phyloP scores from a whole-genome alignment of 2,329 filamentous ascomycete species.

The Pestalotiopsis sp. region DNA sequence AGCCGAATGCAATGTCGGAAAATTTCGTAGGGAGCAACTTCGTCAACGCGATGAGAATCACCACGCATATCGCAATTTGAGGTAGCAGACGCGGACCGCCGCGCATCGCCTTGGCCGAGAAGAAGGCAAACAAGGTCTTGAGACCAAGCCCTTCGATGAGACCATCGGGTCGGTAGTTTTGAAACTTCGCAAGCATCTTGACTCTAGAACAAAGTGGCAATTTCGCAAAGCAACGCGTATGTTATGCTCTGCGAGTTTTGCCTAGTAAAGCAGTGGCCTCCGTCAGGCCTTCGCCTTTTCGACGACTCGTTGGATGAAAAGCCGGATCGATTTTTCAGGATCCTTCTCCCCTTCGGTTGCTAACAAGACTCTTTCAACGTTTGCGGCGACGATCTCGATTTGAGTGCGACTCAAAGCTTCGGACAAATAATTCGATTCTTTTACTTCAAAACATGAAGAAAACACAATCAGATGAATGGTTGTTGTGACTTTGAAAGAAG shows the following conservation, averaged over 20 bases:
- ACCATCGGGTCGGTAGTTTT: slow-evolving; percentile 4
- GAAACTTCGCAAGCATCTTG: slow-evolving; percentile 11
- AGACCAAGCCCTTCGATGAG: slow-evolving; percentile 17
- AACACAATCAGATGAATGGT: neutral
- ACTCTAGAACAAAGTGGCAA: neutral
- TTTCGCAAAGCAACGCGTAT: neutral
- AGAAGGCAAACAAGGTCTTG: slow-evolving; percentile 19
- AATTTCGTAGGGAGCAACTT: slow-evolving; percentile 20
- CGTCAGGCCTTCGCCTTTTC: neutral
- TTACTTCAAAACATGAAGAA: neutral
- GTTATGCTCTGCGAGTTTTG: neutral
- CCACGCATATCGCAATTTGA: slow-evolving; percentile 20
- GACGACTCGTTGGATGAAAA: neutral
- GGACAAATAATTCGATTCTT: neutral
- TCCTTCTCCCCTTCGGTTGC: neutral
- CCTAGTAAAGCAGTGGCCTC: neutral
- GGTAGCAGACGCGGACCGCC: slow-evolving; percentile 23
- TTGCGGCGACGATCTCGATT: neutral
- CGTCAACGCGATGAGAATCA: slow-evolving; percentile 21
- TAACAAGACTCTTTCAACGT: neutral
- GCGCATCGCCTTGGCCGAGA: slow-evolving; percentile 21
- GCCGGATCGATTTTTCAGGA: neutral
- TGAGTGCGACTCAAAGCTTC: neutral
- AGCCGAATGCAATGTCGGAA: slow-evolving; percentile 9
- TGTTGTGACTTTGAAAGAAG: neutral